A percentile compares a stretch with the other conserved stretches of the same genome.
Conservation (phyloP, 2,329 filamentous ascomycete genomes). For the Exophiala sp. region DNA sequence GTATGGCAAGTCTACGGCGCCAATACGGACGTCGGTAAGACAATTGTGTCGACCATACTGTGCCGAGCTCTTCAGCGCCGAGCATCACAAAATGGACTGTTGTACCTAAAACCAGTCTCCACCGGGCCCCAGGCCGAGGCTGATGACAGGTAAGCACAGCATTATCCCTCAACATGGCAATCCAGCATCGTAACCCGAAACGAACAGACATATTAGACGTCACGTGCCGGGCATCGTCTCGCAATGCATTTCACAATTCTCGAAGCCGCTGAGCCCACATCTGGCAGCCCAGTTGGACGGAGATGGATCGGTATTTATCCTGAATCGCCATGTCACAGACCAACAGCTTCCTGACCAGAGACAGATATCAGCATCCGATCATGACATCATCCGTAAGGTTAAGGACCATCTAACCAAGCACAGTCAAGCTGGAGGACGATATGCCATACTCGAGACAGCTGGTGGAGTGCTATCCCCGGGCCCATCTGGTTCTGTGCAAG, state of each 20-base stretch:
- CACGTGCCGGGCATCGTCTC: slow-evolving; percentile 58
- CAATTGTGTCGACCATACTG: slow-evolving; percentile 70
- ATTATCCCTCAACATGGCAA: slow-evolving; percentile 2
- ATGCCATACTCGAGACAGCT: slow-evolving; percentile 71
- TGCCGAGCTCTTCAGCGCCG: slow-evolving; percentile 57
- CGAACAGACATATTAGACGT: slow-evolving; percentile 57
- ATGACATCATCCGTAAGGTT: slow-evolving; percentile 50
- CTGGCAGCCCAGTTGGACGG: slow-evolving; percentile 54
- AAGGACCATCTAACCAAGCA: slow-evolving; percentile 40
- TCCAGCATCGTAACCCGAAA: not conserved
- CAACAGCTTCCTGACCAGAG: not conserved
- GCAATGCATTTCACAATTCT: slow-evolving; percentile 66
- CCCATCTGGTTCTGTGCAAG: slow-evolving; percentile 72
- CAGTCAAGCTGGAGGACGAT: slow-evolving; percentile 30
- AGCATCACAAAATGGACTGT: slow-evolving; percentile 45
- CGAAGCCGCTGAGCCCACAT: slow-evolving; percentile 73
- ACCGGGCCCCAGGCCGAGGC: slow-evolving; percentile 68
- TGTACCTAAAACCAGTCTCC: slow-evolving; percentile 77
- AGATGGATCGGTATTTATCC: slow-evolving; percentile 12
- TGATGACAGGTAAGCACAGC: slow-evolving; percentile 59
- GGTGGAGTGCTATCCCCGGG: slow-evolving; percentile 77
- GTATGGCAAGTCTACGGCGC: slow-evolving; percentile 76
- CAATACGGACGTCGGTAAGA: slow-evolving; percentile 83
- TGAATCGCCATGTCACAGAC: not conserved
- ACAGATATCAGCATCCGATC: slow-evolving; percentile 51